Percentiles rank a stretch among this genome's conserved stretches.
These are phyloP conservation scores for Plasmodium inui DNA, from an alignment of 169 alveolate genomes.

Conservation along the genomic window DNA sequence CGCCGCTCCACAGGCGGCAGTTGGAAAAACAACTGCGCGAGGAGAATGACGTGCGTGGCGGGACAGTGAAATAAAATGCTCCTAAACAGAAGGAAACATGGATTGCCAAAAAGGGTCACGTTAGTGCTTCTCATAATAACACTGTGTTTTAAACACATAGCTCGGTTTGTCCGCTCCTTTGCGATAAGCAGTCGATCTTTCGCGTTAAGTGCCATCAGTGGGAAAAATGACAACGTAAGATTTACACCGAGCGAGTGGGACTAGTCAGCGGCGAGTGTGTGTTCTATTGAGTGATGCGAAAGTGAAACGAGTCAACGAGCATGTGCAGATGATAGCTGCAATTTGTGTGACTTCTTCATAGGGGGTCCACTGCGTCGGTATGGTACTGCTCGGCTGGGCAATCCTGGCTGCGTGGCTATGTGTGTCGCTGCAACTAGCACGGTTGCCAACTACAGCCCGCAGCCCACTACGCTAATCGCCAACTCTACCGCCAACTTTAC, in stretches of 20 bases:
- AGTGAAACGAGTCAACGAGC: not conserved
- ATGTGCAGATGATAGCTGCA: not conserved
- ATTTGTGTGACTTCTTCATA: not conserved
- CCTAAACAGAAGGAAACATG: not conserved
- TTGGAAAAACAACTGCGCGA: not conserved
- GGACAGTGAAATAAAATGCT: slow-evolving; percentile 6
- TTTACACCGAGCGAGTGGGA: not conserved
- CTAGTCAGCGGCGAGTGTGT: not conserved
- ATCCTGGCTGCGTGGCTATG: not conserved
- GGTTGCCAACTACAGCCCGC: not conserved
- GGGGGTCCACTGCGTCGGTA: not conserved
- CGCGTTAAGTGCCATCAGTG: not conserved
- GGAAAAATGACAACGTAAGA: not conserved
- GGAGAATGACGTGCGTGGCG: slow-evolving; percentile 1
- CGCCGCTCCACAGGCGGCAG: not conserved
- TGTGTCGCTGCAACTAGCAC: not conserved
- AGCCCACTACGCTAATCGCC: not conserved
- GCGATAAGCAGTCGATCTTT: not conserved
- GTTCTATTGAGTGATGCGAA: not conserved
- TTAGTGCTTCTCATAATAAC: not conserved
- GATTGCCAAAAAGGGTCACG: not conserved
- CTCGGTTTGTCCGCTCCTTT: not conserved
- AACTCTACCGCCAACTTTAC: not conserved
- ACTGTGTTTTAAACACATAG: not conserved
- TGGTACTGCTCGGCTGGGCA: not conserved